Conservation (phyloP, 192 early-diverging fungal genomes). For the Coemansia sp. region DNA sequence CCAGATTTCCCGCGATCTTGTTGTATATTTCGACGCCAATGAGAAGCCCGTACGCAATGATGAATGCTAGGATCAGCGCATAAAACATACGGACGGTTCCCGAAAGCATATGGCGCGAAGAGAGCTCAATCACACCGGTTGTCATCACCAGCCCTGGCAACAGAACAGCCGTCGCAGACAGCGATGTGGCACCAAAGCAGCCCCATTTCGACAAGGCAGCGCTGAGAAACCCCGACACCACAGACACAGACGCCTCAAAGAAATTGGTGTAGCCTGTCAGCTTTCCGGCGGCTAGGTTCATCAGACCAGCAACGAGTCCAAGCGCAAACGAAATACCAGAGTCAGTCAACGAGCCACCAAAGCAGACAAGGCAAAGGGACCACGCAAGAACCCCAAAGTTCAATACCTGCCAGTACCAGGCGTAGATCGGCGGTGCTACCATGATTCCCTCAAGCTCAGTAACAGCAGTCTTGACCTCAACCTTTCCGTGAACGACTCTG, state of each 20-base stretch:
- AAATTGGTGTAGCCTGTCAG: conserved; percentile 62
- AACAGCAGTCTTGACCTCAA: conserved; percentile 58
- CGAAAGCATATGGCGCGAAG: conserved; percentile 84
- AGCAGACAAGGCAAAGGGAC: conserved; percentile 63
- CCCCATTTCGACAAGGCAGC: conserved; percentile 58
- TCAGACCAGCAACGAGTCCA: conserved; percentile 56
- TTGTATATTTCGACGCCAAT: conserved; percentile 64
- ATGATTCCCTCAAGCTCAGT: conserved; percentile 60
- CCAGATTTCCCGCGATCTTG: conserved; percentile 55
- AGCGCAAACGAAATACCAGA: conserved; percentile 56
- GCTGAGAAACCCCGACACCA: conserved; percentile 58
- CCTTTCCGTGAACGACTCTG: conserved; percentile 57
- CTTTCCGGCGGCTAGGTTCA: conserved; percentile 62
- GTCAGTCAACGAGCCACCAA: conserved; percentile 67
- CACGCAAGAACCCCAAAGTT: conserved; percentile 61
- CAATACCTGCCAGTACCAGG: conserved; percentile 59
- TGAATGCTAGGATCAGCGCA: conserved; percentile 75
- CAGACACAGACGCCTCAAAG: conserved; percentile 64
- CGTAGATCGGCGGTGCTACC: conserved; percentile 53
- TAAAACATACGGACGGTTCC: conserved; percentile 83
- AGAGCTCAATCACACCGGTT: conserved; percentile 79
- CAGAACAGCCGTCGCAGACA: conserved; percentile 62
- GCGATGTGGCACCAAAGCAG: conserved; percentile 61
- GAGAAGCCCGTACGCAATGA: conserved; percentile 68
- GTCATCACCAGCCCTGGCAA: conserved; percentile 78